A percentile compares a stretch with the other conserved stretches of the same genome.
Evolutionary conservation across 495 filamentous ascomycete genomes (phyloP).

Genomic region (Xylaria intraflava): DNA sequence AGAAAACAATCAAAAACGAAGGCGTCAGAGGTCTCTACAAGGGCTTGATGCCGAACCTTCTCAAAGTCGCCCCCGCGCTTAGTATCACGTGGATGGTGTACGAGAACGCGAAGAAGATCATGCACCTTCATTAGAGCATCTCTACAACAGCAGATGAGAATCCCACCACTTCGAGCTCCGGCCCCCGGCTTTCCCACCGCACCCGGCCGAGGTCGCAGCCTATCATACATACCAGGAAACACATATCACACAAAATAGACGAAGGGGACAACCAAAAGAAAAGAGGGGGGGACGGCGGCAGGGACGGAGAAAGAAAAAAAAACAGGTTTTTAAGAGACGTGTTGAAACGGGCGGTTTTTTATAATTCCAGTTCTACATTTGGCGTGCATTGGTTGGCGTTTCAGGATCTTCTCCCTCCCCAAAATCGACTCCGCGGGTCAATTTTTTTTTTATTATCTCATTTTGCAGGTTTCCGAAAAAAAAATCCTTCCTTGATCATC

Average conservation of each 20-base stretch:
- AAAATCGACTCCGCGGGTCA: too few species aligned
- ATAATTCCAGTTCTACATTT: slow-evolving; percentile 6
- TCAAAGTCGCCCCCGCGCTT: slow-evolving; percentile 95
- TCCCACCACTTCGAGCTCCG: not conserved
- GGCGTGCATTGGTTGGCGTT: slow-evolving; percentile 12
- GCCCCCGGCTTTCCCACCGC: not conserved
- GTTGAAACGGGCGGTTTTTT: too few species aligned
- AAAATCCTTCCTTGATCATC: slow-evolving; percentile 1
- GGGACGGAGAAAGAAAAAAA: not conserved
- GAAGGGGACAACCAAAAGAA: not conserved
- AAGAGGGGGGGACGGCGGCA: not conserved
- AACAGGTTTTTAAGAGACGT: too few species aligned
- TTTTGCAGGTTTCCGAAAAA: slow-evolving; percentile 6
- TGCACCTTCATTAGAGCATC: slow-evolving; percentile 55
- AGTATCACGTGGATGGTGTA: slow-evolving; percentile 98
- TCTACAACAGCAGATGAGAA: not conserved
- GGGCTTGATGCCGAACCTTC: slow-evolving; percentile 87
- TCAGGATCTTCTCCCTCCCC: slow-evolving; percentile 6
- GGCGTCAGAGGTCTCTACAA: slow-evolving; percentile 86
- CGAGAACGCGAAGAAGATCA: slow-evolving; percentile 80
- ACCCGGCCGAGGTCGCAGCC: not conserved
- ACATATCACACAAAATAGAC: not conserved
- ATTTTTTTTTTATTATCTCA: too few species aligned
- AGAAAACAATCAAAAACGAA: slow-evolving; percentile 74
- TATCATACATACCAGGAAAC: not conserved